phyloP scores from a whole-genome alignment of 2,329 filamentous ascomycete genomes.

The Raffaelea ambrosiae region DNA sequence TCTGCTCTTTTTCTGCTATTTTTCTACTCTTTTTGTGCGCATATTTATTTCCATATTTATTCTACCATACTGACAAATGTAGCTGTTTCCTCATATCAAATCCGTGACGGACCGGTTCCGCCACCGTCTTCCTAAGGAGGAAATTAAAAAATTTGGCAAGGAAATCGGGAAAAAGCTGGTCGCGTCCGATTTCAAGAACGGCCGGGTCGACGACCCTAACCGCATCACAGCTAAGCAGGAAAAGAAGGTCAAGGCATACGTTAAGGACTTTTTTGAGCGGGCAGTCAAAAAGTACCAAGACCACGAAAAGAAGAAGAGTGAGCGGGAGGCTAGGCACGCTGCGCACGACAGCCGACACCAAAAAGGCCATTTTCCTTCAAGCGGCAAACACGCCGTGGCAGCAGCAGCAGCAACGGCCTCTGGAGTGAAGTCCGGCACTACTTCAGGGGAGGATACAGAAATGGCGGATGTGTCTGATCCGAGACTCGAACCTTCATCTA shows the following conservation, averaged over 20 bases:
- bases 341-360: background rate
- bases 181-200: conserved; percentile 83
- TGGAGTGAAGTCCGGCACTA: background rate
- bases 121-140: conserved; percentile 76
- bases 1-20: background rate
- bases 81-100: conserved; percentile 81
- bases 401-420: background rate
- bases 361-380: no score
- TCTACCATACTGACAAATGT: background rate
- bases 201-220: conserved; percentile 74
- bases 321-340: conserved; percentile 17
- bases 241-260: conserved; percentile 74
- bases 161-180: conserved; percentile 82
- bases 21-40: conserved; percentile 19
- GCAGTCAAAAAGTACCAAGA: conserved; percentile 67
- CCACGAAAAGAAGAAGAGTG: conserved; percentile 56
- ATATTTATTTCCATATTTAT: background rate
- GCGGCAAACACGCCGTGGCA: background rate
- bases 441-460: background rate
- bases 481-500: background rate
- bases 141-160: conserved; percentile 54
- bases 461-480: background rate
- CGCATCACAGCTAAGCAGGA: conserved; percentile 66
- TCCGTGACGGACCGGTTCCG: conserved; percentile 81
- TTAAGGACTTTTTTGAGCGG: conserved; percentile 79